A percentile compares a stretch with the other conserved stretches of the same genome.
These are phyloP conservation scores for Candida tammaniensis DNA, from an alignment of 805 yeast species.

Conservation along the genomic window DNA sequence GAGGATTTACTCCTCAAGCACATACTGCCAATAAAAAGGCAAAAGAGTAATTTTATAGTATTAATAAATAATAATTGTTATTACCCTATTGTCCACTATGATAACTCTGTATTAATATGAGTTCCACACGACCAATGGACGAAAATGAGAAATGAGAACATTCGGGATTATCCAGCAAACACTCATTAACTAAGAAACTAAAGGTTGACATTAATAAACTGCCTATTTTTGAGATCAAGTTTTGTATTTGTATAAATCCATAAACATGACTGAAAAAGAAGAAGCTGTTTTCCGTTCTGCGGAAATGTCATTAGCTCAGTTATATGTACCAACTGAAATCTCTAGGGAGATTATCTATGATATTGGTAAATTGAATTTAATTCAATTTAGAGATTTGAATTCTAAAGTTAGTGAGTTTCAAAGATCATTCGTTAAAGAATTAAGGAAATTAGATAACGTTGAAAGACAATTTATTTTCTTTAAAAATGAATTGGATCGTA, in stretches of 20 bases:
- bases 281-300: constrained; percentile 70
- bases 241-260: too few species aligned
- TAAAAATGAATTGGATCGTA: constrained; percentile 48
- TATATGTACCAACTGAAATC: constrained; percentile 87
- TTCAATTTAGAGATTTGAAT: constrained; percentile 86
- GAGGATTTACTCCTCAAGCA: constrained; percentile 14
- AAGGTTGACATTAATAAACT: too few species aligned
- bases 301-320: constrained; percentile 92
- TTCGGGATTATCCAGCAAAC: too few species aligned
- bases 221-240: too few species aligned
- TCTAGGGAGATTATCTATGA: constrained; percentile 83
- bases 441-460: constrained; percentile 78
- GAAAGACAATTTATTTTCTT: constrained; percentile 66
- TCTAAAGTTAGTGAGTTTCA: constrained; percentile 79
- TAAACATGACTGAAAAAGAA: constrained; percentile 25
- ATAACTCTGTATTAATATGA: background rate
- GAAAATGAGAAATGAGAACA: background rate
- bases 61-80: background rate
- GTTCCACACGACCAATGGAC: background rate
- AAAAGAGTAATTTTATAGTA: constrained; percentile 12
- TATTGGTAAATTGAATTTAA: constrained; percentile 79
- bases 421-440: constrained; percentile 85
- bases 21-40: constrained; percentile 15
- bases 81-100: background rate
- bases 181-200: too few species aligned